A percentile compares a stretch with the other conserved stretches of the same genome.
phyloP scores from a whole-genome alignment of 1,284 basidiomycete genomes.

The Rhodofomes roseus region DNA sequence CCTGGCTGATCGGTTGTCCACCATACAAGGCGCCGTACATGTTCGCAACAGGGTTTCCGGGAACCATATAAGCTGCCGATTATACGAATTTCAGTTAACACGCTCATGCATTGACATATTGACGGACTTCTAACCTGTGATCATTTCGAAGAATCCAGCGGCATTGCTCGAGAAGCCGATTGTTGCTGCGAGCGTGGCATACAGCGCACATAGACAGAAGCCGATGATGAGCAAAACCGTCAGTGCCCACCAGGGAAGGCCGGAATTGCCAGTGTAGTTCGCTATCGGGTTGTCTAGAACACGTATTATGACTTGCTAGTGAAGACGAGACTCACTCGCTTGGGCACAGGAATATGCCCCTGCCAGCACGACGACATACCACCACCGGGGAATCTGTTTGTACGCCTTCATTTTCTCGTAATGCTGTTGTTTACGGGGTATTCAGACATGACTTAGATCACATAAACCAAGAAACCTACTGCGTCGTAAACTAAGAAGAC shows the following conservation, averaged over 20 bases:
- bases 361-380: conserved; percentile 44
- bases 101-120: neutral
- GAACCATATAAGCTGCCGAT: conserved; percentile 31
- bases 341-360: conserved; percentile 42
- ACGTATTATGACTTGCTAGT: neutral
- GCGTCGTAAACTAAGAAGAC: conserved; percentile 23
- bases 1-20: conserved; percentile 31
- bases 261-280: conserved; percentile 49
- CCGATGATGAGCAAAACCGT: conserved; percentile 45
- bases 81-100: neutral
- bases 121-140: conserved; percentile 11
- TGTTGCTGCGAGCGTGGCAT: conserved; percentile 45
- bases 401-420: conserved; percentile 57
- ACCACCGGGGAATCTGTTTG: conserved; percentile 21
- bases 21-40: conserved; percentile 49
- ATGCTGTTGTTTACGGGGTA: conserved; percentile 24
- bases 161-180: conserved; percentile 33
- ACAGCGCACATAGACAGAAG: conserved; percentile 45
- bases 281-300: conserved; percentile 18
- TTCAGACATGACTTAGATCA: no score
- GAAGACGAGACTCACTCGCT: conserved; percentile 15
- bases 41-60: conserved; percentile 42
- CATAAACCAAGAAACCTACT: conserved; percentile 9
- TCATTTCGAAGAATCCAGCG: conserved; percentile 27
- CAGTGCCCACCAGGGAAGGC: conserved; percentile 47